Percentiles rank a stretch among this genome's conserved stretches.
phyloP scores from a whole-genome alignment of 1,284 basidiomycete genomes.

The Trametes sp. region DNA sequence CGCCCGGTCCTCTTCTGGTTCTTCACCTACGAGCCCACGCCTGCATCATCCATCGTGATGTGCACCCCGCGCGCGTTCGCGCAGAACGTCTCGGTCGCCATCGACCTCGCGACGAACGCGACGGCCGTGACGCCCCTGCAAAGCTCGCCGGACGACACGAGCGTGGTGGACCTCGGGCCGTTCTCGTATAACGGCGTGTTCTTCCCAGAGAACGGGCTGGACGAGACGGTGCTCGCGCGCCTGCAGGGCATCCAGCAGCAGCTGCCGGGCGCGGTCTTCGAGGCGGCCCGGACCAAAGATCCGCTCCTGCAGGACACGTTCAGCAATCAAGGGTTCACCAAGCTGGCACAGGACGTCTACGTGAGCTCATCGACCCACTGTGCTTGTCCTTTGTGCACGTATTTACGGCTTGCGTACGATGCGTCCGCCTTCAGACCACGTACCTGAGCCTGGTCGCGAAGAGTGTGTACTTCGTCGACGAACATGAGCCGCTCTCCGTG shows the following conservation, averaged over 20 bases:
- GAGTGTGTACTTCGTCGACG: slow-evolving; percentile 55
- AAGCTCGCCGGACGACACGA: slow-evolving; percentile 43
- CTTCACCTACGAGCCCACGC: slow-evolving; percentile 50
- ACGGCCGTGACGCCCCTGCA: slow-evolving; percentile 47
- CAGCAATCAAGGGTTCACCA: slow-evolving; percentile 46
- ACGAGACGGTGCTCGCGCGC: slow-evolving; percentile 45
- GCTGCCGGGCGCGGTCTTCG: slow-evolving; percentile 58
- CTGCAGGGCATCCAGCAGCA: slow-evolving; percentile 52
- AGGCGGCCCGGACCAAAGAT: slow-evolving; percentile 49
- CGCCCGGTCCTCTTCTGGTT: slow-evolving; percentile 64
- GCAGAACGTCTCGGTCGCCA: slow-evolving; percentile 45
- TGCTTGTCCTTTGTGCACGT: not conserved
- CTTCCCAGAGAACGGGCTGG: slow-evolving; percentile 51
- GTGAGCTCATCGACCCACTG: too few relatives aligned
- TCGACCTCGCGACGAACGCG: slow-evolving; percentile 34
- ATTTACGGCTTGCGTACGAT: not conserved
- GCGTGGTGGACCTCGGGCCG: slow-evolving; percentile 42
- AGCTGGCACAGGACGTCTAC: slow-evolving; percentile 52
- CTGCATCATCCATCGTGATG: slow-evolving; percentile 51
- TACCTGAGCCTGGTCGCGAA: slow-evolving; percentile 60
- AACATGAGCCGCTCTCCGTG: slow-evolving; percentile 44
- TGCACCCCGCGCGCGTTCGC: slow-evolving; percentile 53
- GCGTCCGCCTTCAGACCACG: slow-evolving; percentile 42
- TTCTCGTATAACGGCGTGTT: slow-evolving; percentile 58
- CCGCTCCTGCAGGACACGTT: slow-evolving; percentile 50